Base-by-base conservation (phyloP, 2,329 filamentous ascomycete species). In the Penicillium sp. region DNA sequence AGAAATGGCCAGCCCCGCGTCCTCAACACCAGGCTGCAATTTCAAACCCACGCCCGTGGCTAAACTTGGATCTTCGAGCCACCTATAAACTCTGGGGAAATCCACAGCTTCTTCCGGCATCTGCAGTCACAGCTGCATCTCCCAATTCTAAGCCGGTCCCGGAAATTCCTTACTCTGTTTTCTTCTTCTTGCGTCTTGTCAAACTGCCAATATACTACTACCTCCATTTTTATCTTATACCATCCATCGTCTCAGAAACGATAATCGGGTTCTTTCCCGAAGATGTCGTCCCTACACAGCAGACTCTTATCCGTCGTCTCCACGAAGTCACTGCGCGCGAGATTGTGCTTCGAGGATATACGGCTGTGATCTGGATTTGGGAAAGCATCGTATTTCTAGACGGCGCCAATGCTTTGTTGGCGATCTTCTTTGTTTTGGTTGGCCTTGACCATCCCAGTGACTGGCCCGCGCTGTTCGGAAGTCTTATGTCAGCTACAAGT, bases 71-170 rank as follows among this genome's bases (percentile, higher is more conserved):
- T 7, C 21, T 35, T 23, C 24, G 48, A 40, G 21, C 23, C 16
- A 28, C 23, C 20, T 51, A 51, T 14, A 51, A 42, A 21, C 33
- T 51, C 24, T 51, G 48, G 33, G 48, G 48, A 51, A 51, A 51
- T 33, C 48, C 48, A 28, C 48, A 42, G 18, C 33, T 42, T 18
- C 35, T 51, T 18, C 6, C 18, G 9, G 5, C 26, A 33, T 3
- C 21, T 23, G 6, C 5, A 38, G 35, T 14, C n/a, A n/a, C n/a
- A n/a, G n/a, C n/a, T n/a, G n/a, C n/a, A n/a, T n/a, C n/a, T n/a
- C n/a, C n/a, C n/a, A n/a, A n/a, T n/a, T n/a, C n/a, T 46, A 7
- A 46, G 2, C 23, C 43, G 20, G 2, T 3, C 2, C 16, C 28
- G 8, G 48, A 51, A 28, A 42, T 28, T 26, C n/a, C 48, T 5